Base-by-base conservation (phyloP, 352 stramenopile genomes). In the Phytopythium delawarense region DNA sequence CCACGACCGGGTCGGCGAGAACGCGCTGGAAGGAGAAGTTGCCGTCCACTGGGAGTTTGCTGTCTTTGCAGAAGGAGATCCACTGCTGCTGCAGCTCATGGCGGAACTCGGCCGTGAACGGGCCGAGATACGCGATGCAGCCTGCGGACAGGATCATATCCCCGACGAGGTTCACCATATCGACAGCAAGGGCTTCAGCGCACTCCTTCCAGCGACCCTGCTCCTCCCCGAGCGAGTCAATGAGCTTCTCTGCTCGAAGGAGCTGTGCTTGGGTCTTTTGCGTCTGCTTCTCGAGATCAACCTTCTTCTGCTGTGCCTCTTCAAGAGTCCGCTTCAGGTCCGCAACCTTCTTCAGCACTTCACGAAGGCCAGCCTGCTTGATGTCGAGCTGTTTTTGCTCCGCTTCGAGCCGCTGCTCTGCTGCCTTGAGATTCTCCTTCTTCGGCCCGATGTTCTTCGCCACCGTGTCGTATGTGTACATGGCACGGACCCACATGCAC, bases 381-480 rank as follows among this genome's bases (percentile, higher is more conserved):
- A 94, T 72, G 2, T 91, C 67, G 0, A 98, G 80, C 50, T 92
- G 87, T 34, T 75, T 73, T 64, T 97, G 88, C 55, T 98, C 94
- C 3, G 82, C 71, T 34, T 82, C 85, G 0, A 98, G 83, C 1
- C 91, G 81, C n/a, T 88, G 72, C 61, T 98, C 89, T 0, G 94
- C 93, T 18, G 81, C 73, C 35, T 88, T 86, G 1, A 98, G 76
- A 28, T 94, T 94, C 59, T 94, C 86, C 58, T 96, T 96, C 70
- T 98, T 98, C 0, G 94, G 94, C 13, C 74, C 93, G 67, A 98
- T 97, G 63, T 91, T 96, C 65, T 97, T 98, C 28, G 89, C 92
- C 32, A 98, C 92, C 4, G 80, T 84, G 67, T 98, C 91, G 74
- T 98, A 98, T 25, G 88, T 97, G 64, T 97, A 94, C 87, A 98